Percentiles rank a stretch among this genome's conserved stretches.
Conservation (phyloP, 495 filamentous ascomycete genomes). For the Xylaria curta region DNA sequence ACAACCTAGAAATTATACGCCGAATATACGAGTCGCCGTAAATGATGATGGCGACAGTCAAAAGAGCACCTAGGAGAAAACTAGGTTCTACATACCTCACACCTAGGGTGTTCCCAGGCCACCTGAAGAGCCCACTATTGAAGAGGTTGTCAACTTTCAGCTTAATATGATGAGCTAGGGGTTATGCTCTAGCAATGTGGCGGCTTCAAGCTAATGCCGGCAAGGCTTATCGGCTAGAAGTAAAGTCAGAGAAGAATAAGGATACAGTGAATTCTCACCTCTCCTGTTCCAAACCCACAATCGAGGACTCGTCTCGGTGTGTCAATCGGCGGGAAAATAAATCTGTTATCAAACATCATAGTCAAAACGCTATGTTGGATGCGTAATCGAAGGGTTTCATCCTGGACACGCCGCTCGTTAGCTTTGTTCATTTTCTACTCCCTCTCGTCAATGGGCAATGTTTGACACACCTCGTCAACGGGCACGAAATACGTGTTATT, state of each 20-base stretch:
- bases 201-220: neutral
- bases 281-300: slow-evolving; percentile 72
- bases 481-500: slow-evolving; percentile 78
- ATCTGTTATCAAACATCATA: slow-evolving; percentile 73
- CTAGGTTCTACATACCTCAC: slow-evolving; percentile 64
- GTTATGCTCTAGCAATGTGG: neutral
- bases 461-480: slow-evolving; percentile 73
- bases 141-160: slow-evolving; percentile 14
- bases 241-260: slow-evolving; percentile 49
- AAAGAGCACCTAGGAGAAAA: neutral
- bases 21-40: neutral
- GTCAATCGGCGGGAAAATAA: slow-evolving; percentile 79
- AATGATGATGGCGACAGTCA: neutral
- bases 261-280: slow-evolving; percentile 58
- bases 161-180: neutral
- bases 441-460: slow-evolving; percentile 15
- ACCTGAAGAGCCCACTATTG: slow-evolving; percentile 53
- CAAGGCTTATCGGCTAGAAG: neutral
- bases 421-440: slow-evolving; percentile 19
- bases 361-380: slow-evolving; percentile 74
- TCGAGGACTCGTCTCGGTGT: slow-evolving; percentile 74
- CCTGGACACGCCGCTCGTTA: slow-evolving; percentile 56
- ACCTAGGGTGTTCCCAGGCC: slow-evolving; percentile 69
- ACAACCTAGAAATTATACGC: neutral
- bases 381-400: slow-evolving; percentile 78